Percentiles rank a stretch among this genome's conserved stretches.
Evolutionary conservation across 169 alveolate species (phyloP).

Genomic region (Cryptosporidium felis): DNA sequence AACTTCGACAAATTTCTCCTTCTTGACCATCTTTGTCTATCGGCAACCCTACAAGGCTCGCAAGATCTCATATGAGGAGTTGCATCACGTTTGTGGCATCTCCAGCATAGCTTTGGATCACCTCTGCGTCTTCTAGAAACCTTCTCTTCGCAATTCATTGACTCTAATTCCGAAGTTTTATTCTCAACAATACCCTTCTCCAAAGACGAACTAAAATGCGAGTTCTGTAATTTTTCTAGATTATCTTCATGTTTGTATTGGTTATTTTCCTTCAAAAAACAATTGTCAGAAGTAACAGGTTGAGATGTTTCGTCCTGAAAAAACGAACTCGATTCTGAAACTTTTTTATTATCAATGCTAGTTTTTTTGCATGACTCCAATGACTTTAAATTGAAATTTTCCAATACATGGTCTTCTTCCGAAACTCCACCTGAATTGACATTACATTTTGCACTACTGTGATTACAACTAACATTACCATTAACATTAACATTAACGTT

Average conservation of each 20-base stretch:
- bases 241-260: slow-evolving; percentile 14
- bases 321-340: background rate
- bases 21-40: slow-evolving; percentile 69
- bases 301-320: slow-evolving; percentile 7
- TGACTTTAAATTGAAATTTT: background rate
- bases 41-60: slow-evolving; percentile 71
- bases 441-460: background rate
- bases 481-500: slow-evolving; percentile 51
- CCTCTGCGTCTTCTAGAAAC: slow-evolving; percentile 28
- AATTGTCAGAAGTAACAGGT: background rate
- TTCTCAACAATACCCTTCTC: background rate
- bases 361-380: background rate
- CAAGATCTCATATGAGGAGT: slow-evolving; percentile 72
- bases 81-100: slow-evolving; percentile 71
- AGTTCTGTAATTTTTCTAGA: background rate
- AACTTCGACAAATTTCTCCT: slow-evolving; percentile 52
- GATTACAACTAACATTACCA: slow-evolving; percentile 42
- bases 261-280: background rate
- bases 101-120: slow-evolving; percentile 68
- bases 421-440: background rate
- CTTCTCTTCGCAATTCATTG: background rate
- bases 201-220: background rate
- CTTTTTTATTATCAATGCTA: background rate
- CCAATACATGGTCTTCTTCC: slow-evolving; percentile 11
- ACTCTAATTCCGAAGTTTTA: background rate